phyloP scores from a whole-genome alignment of 2,329 filamentous ascomycete species.

The Xylariaceae sp. region DNA sequence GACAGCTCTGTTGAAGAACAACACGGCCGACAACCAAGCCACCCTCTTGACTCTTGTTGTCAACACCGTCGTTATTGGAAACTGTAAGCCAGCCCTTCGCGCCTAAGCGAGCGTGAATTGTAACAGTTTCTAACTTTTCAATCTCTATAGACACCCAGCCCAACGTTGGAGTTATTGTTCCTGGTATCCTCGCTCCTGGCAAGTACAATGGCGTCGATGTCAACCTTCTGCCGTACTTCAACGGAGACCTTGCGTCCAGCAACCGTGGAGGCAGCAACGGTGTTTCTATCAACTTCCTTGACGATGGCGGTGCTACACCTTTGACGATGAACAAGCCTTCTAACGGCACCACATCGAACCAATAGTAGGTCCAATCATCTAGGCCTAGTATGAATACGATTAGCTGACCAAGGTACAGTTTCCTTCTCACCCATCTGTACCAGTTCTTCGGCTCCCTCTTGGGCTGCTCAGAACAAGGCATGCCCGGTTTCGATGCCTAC shows the following conservation, averaged over 20 bases:
- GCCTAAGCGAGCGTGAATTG: neutral
- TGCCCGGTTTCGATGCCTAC: slow-evolving; percentile 48
- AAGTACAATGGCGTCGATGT: slow-evolving; percentile 48
- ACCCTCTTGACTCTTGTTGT: slow-evolving; percentile 54
- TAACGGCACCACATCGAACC: slow-evolving; percentile 45
- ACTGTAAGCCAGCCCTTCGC: slow-evolving; percentile 38
- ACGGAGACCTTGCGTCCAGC: slow-evolving; percentile 48
- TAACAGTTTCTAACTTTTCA: slow-evolving; percentile 2
- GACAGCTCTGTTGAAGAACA: slow-evolving; percentile 53
- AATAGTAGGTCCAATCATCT: slow-evolving; percentile 45
- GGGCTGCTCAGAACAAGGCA: slow-evolving; percentile 50
- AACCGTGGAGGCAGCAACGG: slow-evolving; percentile 46
- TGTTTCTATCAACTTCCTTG: slow-evolving; percentile 55
- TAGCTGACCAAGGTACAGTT: slow-evolving; percentile 30
- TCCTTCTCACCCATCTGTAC: slow-evolving; percentile 59
- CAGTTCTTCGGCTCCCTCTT: slow-evolving; percentile 57
- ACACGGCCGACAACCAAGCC: slow-evolving; percentile 55
- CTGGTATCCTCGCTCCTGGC: slow-evolving; percentile 54
- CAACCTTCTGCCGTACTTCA: slow-evolving; percentile 58
- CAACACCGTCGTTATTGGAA: slow-evolving; percentile 62
- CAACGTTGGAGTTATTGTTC: slow-evolving; percentile 49
- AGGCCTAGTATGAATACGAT: neutral
- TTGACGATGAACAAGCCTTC: slow-evolving; percentile 53
- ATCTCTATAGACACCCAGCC: slow-evolving; percentile 44
- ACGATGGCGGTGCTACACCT: slow-evolving; percentile 54